Percentiles rank a stretch among this genome's conserved stretches.
These are phyloP conservation scores for Clavulina sp. DNA, from an alignment of 768 basidiomycete species.

Conservation along the genomic window DNA sequence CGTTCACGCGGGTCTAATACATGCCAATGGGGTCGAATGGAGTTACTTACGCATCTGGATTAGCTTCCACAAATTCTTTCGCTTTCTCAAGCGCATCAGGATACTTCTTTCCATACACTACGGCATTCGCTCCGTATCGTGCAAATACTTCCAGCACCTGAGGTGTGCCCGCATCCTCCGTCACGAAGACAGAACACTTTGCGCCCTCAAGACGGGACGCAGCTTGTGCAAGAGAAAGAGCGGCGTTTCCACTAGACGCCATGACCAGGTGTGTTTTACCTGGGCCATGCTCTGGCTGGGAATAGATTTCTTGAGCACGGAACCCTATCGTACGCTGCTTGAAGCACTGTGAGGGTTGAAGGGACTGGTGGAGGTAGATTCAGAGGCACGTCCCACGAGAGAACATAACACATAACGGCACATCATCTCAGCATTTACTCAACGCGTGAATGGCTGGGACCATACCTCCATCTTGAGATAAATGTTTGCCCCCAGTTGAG, in stretches of 20 bases:
- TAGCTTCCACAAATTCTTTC: conserved; percentile 25
- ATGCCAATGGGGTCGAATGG: too few relatives aligned
- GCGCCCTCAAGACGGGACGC: conserved; percentile 36
- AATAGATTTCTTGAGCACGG: conserved; percentile 36
- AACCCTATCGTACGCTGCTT: conserved; percentile 56
- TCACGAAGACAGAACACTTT: conserved; percentile 51
- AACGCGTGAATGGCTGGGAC: not conserved
- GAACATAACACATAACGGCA: not conserved
- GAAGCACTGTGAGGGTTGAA: conserved; percentile 61
- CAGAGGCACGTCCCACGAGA: too few relatives aligned
- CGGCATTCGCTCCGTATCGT: conserved; percentile 37
- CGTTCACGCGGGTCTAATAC: not conserved
- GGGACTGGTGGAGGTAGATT: conserved; percentile 39
- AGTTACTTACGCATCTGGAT: conserved; percentile 37
- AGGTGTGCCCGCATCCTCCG: conserved; percentile 22
- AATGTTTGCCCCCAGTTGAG: conserved; percentile 31
- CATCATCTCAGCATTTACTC: not conserved
- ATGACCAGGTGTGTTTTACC: conserved; percentile 44
- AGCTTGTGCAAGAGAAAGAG: conserved; percentile 48
- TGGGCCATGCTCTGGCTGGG: conserved; percentile 32
- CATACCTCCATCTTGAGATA: conserved; percentile 59
- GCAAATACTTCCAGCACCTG: conserved; percentile 22
- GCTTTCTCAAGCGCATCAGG: conserved; percentile 39
- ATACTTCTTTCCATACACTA: conserved; percentile 40
- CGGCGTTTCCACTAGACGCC: conserved; percentile 69